Base-by-base conservation (phyloP, 1,284 basidiomycete genomes). In the Leucoagaricus sp. region DNA sequence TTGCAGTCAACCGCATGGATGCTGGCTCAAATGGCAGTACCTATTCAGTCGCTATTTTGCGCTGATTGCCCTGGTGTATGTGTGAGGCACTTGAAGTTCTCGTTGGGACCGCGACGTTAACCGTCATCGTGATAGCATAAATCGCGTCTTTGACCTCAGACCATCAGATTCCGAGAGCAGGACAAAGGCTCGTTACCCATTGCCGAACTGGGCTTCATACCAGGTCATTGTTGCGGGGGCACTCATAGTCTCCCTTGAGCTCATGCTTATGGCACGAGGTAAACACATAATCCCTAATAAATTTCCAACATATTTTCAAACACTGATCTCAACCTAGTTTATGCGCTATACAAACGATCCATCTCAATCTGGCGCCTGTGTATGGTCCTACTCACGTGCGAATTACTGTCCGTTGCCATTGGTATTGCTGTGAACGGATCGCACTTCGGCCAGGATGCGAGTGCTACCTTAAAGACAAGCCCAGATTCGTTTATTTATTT, bases 41-140 rank as follows among this genome's bases (percentile, higher is more conserved):
- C 55, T 70, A 3, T 70, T 72, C 57, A 66, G 67, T 49, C 67
- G 70, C 12, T 72, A 72, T 53, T 60, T 71, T 40, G 66, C 68
- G 5, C 45, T 72, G 26, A 58, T 58, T 5, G 62, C 63, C 21
- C 67, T 70, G 49, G 57, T 69, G 70, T 70, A 50, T 8, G 65
- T n/a, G n/a, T 53, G 12, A n/a, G 34, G 29, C 49, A 51, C 44
- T 23, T 49, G 13, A 28, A 17, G 5, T 6, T 15, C 15, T 8
- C 4, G 25, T 19, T 15, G 17, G 33, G 17, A 25, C 10, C 26
- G 10, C 9, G 28, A 31, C 19, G 42, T 4, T 26, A 41, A 47
- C 26, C n/a, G 13, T 34, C 9, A 7, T 12, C 9, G 19, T 33
- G 17, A 13, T 52, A 67, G 66, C 45, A 46, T 56, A 25, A 68